These are phyloP conservation scores for Berberis vulgaris DNA, from an alignment of 164 flowering plant species.

Conservation along the genomic window DNA sequence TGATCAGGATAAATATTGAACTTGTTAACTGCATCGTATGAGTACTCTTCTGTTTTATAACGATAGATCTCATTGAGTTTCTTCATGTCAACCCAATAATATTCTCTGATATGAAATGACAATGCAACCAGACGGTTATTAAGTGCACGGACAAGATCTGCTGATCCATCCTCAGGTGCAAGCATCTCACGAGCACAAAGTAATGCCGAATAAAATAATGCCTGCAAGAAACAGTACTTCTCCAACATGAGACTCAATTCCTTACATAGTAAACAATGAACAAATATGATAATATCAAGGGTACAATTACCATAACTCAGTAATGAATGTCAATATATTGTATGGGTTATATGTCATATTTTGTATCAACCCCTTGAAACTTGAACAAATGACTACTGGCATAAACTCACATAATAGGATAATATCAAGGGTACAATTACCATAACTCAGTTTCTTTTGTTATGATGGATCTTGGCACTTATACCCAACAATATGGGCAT, in stretches of 20 bases:
- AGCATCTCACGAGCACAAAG: conserved; percentile 90
- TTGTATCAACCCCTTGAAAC: too few species aligned
- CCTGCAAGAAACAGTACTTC: conserved; percentile 34
- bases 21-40: conserved; percentile 90
- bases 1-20: conserved; percentile 93
- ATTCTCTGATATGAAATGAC: conserved; percentile 83
- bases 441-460: too few species aligned
- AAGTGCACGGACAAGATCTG: conserved; percentile 65
- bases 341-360: too few species aligned
- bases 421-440: too few species aligned
- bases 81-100: conserved; percentile 81
- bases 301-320: too few species aligned
- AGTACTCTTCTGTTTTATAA: conserved; percentile 90
- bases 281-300: too few species aligned
- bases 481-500: too few species aligned
- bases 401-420: too few species aligned
- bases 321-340: too few species aligned
- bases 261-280: too few species aligned
- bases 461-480: too few species aligned
- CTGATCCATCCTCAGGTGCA: conserved; percentile 67
- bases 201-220: conserved; percentile 79
- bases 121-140: conserved; percentile 75
- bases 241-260: not conserved
- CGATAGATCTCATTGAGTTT: conserved; percentile 81
- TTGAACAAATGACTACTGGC: too few species aligned